phyloP scores from a whole-genome alignment of 2,329 filamentous ascomycete genomes.

The Arthrobotrys sinensis region DNA sequence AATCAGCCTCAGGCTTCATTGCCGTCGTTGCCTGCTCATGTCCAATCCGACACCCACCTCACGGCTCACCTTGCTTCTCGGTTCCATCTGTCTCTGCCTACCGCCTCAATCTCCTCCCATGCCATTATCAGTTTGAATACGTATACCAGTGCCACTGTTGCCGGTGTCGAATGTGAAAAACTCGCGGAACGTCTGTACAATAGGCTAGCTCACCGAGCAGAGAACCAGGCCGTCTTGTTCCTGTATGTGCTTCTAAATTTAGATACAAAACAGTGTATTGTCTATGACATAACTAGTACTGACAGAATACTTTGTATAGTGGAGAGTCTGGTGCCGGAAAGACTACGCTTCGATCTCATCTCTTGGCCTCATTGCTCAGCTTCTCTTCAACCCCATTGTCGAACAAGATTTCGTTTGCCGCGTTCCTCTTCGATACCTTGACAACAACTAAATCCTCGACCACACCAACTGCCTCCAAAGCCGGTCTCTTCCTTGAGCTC shows the following conservation, averaged over 20 bases:
- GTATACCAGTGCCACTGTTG: slow-evolving; percentile 89
- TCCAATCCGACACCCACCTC: slow-evolving; percentile 82
- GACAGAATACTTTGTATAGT: slow-evolving; percentile 69
- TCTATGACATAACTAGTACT: neutral
- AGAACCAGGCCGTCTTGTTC: slow-evolving; percentile 94
- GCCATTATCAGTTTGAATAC: slow-evolving; percentile 94
- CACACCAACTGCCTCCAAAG: slow-evolving; percentile 94
- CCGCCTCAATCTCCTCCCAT: slow-evolving; percentile 89
- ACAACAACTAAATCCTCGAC: slow-evolving; percentile 98
- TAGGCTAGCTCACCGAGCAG: slow-evolving; percentile 86
- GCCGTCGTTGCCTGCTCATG: slow-evolving; percentile 86
- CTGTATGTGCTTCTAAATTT: slow-evolving; percentile 73
- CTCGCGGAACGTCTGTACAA: slow-evolving; percentile 88
- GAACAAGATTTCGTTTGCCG: slow-evolving; percentile 90
- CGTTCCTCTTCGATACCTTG: slow-evolving; percentile 94
- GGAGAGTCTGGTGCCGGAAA: slow-evolving; percentile 97
- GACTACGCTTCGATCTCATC: slow-evolving; percentile 90
- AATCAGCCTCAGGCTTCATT: slow-evolving; percentile 86
- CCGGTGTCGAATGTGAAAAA: slow-evolving; percentile 82
- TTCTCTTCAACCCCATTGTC: slow-evolving; percentile 94
- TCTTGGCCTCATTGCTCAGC: slow-evolving; percentile 86
- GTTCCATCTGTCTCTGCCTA: slow-evolving; percentile 91
- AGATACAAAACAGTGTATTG: neutral
- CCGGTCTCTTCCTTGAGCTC: slow-evolving; percentile 93
- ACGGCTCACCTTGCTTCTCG: slow-evolving; percentile 87